Evolutionary conservation across 352 stramenopile genomes (phyloP), one percentile per base, ranked within the genome.

Genomic region (Globisporangium recalcitrans): DNA sequence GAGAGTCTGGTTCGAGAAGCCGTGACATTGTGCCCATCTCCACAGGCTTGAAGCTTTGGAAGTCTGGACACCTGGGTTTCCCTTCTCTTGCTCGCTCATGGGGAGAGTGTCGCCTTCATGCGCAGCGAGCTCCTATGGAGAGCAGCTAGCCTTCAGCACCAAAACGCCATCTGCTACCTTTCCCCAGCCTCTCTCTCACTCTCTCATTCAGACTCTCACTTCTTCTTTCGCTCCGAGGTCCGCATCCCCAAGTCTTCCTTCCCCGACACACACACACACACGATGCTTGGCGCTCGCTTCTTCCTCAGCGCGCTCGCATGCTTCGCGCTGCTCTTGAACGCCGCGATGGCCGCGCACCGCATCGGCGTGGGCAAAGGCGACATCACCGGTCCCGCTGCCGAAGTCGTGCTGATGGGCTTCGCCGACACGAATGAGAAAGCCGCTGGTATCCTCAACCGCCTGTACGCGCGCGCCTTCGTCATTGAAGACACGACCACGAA

Each of bases 351-450:
- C 3, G 62, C 66, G 8, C 81, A 80, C 62, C 73, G 70, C 57
- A 77, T 88, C 56, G 81, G 79, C 26, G 58, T 84, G 9, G 81
- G 77, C 38, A 87, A 83, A 58, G 62, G 42, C 24, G 81, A 91
- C 61, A 84, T 86, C 67, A 91, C 81, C 1, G 79, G 79, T 1
- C 79, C 79, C 0, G 72, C 71, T 14, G 77, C 75, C 10, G 76
- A 88, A 22, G 73, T 88, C 26, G 64, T 86, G 58, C 85, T 91
- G 77, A 80, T 82, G 70, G 84, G 84, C 10, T 91, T 83, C 54
- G 80, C 82, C 26, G 67, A 81, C 58, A 61, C 69, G n/a, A 63
- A 55, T 32, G 69, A 93, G 64, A 77, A 65, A 29, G 60, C 69
- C 5, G 69, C 66, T 24, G 84, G 84, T 10, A 72, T 93, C 27